Evolutionary conservation across 768 basidiomycete genomes (phyloP), one percentile per base, ranked within the genome.

Genomic region (Boletus reticuloceps): DNA sequence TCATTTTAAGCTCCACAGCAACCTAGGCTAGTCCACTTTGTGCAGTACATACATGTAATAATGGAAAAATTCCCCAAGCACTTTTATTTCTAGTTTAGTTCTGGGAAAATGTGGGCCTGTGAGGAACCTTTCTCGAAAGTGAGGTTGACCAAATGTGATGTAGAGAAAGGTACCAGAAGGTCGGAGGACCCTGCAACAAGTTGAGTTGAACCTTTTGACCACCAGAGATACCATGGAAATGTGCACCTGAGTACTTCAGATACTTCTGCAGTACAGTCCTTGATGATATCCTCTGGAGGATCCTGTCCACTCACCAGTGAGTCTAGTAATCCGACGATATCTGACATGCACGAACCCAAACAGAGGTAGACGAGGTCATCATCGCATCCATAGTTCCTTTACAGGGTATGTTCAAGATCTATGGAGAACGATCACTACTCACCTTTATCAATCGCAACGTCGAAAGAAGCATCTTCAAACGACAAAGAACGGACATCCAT

Each of bases 81-180:
- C 79, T 54, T 79, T 79, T 51, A 91, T 78, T 62, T 89, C 83
- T 6, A 94, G 74, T 7, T 67, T 79, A 20, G 89, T 85, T 2
- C 73, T 78, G 16, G 78, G 74, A 47, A 77, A 72, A 48, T 72
- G 64, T 1, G 58, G 31, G 31, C 69, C 69, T 5, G 74, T 78
- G 17, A 94, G 72, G 68, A 83, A 91, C 19, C 82, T 83, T 53
- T 78, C 77, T 39, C 92, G 85, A 67, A 94, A 94, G 67, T 94
- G 92, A 1, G 92, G 92, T 66, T 94, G 92, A 5, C 91, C 92
- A 60, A 94, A 92, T 6, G 91, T 94, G 54, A 94, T 71, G 68
- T 93, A 92, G 44, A 94, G 69, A 69, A 93, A 90, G 4, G 75
- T 58, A 0, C 88, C 87, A 2, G 57, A 71, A n/a, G 72, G 66